Evolutionary conservation across 1,284 basidiomycete species (phyloP).

Genomic region (Peniophora sp.): DNA sequence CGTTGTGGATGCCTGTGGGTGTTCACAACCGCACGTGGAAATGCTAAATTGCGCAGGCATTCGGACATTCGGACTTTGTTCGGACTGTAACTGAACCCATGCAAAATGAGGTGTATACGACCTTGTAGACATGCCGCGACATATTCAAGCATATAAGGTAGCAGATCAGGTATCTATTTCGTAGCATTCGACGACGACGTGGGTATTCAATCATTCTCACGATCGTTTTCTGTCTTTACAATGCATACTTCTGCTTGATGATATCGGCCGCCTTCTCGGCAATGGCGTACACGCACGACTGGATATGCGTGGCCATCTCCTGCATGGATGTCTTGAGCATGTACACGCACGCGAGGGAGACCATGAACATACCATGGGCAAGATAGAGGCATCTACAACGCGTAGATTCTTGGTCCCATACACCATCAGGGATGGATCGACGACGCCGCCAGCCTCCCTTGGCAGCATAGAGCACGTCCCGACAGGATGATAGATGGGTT

Average conservation of each 20-base stretch:
- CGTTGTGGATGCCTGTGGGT: no score
- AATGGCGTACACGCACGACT: not conserved
- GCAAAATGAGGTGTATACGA: no score
- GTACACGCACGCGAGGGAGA: not conserved
- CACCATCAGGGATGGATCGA: slow-evolving; percentile 35
- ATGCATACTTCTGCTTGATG: not conserved
- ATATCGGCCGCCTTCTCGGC: not conserved
- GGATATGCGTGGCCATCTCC: not conserved
- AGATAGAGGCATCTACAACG: slow-evolving; percentile 11
- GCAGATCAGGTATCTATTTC: no score
- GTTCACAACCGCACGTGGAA: no score
- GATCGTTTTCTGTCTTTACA: no score
- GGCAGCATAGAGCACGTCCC: slow-evolving; percentile 46
- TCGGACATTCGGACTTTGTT: no score
- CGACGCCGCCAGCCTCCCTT: slow-evolving; percentile 40
- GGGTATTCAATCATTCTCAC: no score
- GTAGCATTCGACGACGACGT: no score
- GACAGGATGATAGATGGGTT: slow-evolving; percentile 12
- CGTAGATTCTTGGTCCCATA: slow-evolving; percentile 41
- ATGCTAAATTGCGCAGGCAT: no score
- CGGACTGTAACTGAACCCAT: no score
- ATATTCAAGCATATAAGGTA: no score
- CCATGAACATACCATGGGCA: slow-evolving; percentile 1
- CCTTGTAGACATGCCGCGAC: no score
- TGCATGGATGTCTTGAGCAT: not conserved